These are phyloP conservation scores for Ustilago shanxiensis DNA, from an alignment of 1,284 basidiomycete species.

Conservation along the genomic window DNA sequence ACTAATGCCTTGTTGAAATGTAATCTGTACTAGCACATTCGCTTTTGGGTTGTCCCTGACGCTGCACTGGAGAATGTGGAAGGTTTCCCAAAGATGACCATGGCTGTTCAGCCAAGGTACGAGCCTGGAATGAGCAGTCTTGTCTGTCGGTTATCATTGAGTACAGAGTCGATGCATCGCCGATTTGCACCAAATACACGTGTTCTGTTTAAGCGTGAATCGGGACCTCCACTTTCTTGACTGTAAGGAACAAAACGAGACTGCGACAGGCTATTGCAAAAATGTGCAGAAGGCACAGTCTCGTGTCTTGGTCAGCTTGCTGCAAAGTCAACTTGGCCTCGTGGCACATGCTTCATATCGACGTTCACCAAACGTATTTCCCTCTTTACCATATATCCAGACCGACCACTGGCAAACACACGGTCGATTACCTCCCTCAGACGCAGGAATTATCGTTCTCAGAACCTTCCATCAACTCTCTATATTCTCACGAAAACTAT, in stretches of 20 bases:
- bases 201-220: neutral
- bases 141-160: too few relatives aligned
- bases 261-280: neutral
- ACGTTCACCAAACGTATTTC: neutral
- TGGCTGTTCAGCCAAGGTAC: neutral
- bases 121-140: too few relatives aligned
- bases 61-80: neutral
- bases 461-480: too few relatives aligned
- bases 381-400: neutral
- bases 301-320: slow-evolving; percentile 23
- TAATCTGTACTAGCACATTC: slow-evolving; percentile 31
- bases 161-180: neutral
- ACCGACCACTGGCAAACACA: neutral
- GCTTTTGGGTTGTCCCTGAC: neutral
- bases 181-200: neutral
- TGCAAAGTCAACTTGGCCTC: neutral
- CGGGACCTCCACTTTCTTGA: neutral
- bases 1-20: slow-evolving; percentile 8
- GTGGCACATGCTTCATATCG: neutral
- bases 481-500: too few relatives aligned
- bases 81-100: neutral
- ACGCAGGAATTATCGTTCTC: too few relatives aligned
- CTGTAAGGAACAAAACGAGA: neutral
- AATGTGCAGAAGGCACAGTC: slow-evolving; percentile 2
- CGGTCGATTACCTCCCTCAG: neutral